Conservation (phyloP, 257 asterid genomes). For the Linaria vulgaris region DNA sequence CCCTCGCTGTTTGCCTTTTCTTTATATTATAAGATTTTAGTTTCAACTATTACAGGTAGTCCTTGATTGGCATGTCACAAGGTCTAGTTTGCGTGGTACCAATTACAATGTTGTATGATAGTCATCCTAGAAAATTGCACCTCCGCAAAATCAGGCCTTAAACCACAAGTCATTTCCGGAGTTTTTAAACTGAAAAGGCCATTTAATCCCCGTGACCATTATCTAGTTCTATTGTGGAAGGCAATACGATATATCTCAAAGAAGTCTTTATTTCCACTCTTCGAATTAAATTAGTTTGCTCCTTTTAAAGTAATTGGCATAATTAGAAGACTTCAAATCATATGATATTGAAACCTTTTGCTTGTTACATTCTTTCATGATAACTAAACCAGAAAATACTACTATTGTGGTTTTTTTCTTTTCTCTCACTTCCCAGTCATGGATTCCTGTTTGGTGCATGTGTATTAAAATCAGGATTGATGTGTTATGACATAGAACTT, state of each 20-base stretch:
- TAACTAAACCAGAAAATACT: no score
- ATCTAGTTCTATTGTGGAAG: not conserved
- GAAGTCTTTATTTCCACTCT: not conserved
- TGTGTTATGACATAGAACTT: not conserved
- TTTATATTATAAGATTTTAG: not conserved
- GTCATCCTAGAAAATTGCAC: slow-evolving; percentile 4
- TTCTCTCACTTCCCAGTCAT: not conserved
- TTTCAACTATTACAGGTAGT: not conserved
- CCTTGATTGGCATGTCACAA: no score
- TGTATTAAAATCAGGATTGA: not conserved
- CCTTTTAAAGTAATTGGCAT: not conserved
- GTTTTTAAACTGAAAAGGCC: not conserved
- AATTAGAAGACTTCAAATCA: not conserved
- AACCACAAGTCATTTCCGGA: not conserved
- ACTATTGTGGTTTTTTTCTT: not conserved
- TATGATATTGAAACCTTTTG: not conserved
- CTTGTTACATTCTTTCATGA: no score
- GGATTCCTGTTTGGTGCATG: slow-evolving; percentile 4
- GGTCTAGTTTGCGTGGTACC: slow-evolving; percentile 1
- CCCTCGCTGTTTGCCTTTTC: not conserved
- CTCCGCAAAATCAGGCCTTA: slow-evolving; percentile 9
- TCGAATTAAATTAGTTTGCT: not conserved
- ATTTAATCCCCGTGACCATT: not conserved
- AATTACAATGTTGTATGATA: not conserved
- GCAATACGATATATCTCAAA: not conserved